Base-by-base conservation (phyloP, 495 filamentous ascomycete genomes). In the Astrocystis sublimbata region DNA sequence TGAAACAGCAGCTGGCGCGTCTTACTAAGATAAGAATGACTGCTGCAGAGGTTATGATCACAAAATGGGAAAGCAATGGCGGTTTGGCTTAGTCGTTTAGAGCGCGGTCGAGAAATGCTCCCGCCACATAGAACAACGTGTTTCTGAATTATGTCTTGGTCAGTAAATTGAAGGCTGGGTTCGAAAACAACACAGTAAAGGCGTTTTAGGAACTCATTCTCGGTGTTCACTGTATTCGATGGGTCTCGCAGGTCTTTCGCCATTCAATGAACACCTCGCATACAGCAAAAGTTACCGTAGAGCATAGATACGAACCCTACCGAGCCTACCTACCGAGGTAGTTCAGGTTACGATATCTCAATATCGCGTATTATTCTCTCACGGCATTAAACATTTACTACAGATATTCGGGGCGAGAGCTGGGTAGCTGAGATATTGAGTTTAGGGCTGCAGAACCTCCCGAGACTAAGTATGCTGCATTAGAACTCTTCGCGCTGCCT, bases 91-190 rank as follows among this genome's bases (percentile, higher is more conserved):
- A 12, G 9, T 30, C 15, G 6, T 17, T 31, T 31, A 15, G 46
- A 50, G 26, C 26, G 5, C n/a, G n/a, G 19, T 9, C 9, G 36
- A 56, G 52, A 56, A 56, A 56, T 56, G 52, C 6, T 42, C 21
- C 15, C 6, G 35, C 53, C 53, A 56, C 53, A 30, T 56, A 12
- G 38, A 56, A 43, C 40, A 57, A 30, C 46, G 28, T 15, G 46
- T 49, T 49, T 49, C 46, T 49, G 46, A 15, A 30, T n/a, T n/a
- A n/a, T n/a, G n/a, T n/a, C n/a, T n/a, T n/a, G n/a, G 30, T 8
- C 41, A 45, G 46, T 31, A n/a, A 49, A 49, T 13, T 3, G 30
- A 30, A 49, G 46, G 46, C 5, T 49, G 46, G 46, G 15, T n/a
- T 49, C 17, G 46, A 49, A 49, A 49, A 23, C 28, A 8, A 30